Conservation (phyloP, 331 rosid genomes). For the Arachis monticola region DNA sequence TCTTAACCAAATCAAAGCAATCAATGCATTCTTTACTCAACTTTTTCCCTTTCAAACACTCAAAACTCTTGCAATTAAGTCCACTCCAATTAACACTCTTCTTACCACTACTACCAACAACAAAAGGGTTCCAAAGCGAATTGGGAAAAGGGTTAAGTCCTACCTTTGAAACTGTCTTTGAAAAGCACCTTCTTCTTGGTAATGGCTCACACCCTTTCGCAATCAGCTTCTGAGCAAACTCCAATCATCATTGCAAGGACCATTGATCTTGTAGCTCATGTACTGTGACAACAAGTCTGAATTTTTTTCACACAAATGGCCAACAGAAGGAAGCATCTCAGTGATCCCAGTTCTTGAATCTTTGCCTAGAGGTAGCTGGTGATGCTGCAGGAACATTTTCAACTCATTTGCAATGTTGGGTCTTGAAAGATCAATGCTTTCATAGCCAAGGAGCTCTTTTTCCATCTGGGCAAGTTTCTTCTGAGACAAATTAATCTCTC, state of each 20-base stretch:
- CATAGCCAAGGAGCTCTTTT: conserved; percentile 79
- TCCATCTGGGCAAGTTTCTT: conserved; percentile 86
- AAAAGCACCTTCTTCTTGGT: conserved; percentile 85
- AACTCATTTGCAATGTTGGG: conserved; percentile 75
- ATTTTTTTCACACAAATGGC: conserved; percentile 75
- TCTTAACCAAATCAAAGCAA: conserved; percentile 70
- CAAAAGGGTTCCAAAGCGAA: conserved; percentile 77
- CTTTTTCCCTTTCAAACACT: conserved; percentile 74
- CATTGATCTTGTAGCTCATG: conserved; percentile 74
- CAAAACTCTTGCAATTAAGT: conserved; percentile 70
- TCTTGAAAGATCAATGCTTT: conserved; percentile 77
- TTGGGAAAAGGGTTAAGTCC: conserved; percentile 61
- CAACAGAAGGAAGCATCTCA: conserved; percentile 93
- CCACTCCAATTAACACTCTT: conserved; percentile 85
- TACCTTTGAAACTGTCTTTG: conserved; percentile 66
- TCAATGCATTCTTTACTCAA: conserved; percentile 69
- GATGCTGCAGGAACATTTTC: conserved; percentile 66
- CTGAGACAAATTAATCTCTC: conserved; percentile 81
- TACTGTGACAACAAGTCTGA: conserved; percentile 68
- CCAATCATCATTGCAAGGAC: conserved; percentile 89
- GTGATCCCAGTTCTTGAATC: conserved; percentile 89
- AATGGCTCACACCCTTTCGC: conserved; percentile 81
- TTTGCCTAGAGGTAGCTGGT: conserved; percentile 81
- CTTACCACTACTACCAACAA: conserved; percentile 40
- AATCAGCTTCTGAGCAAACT: conserved; percentile 80